Evolutionary conservation across 305 asterid species (phyloP).

Genomic region (Petunia hybrid): DNA sequence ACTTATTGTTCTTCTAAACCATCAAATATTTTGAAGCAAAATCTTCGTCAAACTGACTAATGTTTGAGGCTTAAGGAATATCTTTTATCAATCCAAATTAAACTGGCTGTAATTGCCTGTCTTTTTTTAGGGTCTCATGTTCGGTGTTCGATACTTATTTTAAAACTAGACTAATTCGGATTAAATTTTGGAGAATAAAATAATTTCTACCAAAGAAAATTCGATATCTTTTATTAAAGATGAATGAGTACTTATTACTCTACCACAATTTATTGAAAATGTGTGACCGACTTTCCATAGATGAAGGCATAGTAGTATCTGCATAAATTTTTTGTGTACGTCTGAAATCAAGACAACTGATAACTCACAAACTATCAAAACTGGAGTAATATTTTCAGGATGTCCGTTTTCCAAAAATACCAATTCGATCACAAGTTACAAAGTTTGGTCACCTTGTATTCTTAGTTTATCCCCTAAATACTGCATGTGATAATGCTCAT

Average conservation of each 20-base stretch:
- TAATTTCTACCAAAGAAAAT: no score
- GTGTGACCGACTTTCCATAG: not conserved
- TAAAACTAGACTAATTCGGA: no score
- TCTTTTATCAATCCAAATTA: no score
- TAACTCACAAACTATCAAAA: not conserved
- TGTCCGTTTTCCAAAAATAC: not conserved
- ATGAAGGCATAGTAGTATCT: conserved; percentile 7
- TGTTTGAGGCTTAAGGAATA: no score
- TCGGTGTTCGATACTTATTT: no score
- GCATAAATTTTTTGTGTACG: not conserved
- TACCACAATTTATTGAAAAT: no score
- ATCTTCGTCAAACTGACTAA: not conserved
- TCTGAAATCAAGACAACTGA: conserved; percentile 4
- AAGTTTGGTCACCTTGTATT: not conserved
- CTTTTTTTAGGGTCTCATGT: no score
- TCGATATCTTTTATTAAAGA: no score
- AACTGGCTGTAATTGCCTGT: no score
- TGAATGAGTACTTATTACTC: no score
- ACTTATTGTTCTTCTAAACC: not conserved
- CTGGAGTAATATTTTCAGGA: not conserved
- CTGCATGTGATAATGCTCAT: not conserved
- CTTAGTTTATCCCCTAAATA: not conserved
- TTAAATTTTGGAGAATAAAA: no score
- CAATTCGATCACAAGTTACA: conserved; percentile 22
- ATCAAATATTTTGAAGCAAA: not conserved